phyloP scores from a whole-genome alignment of 1,284 basidiomycete species.

The Puccinia brachypodii region DNA sequence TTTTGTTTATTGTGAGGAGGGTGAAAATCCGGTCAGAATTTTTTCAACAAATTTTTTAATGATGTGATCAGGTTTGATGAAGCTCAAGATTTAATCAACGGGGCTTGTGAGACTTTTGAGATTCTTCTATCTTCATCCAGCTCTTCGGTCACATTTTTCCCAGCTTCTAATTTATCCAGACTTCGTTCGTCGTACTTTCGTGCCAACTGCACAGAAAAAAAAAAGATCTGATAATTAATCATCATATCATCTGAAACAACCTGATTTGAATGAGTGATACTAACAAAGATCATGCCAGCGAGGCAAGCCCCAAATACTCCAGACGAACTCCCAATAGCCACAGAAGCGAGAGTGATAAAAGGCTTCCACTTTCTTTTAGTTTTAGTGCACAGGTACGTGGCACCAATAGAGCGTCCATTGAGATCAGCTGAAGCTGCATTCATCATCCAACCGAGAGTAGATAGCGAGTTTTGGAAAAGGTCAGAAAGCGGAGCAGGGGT shows the following conservation, averaged over 20 bases:
- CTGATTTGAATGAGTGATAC: not conserved
- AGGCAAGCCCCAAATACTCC: conserved; percentile 17
- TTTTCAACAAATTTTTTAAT: too few species aligned
- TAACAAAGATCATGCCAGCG: conserved; percentile 20
- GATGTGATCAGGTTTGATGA: too few species aligned
- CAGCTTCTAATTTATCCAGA: not conserved
- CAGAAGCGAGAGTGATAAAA: conserved; percentile 30
- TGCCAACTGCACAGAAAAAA: not conserved
- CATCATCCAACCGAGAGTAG: conserved; percentile 28
- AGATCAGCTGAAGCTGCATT: conserved; percentile 23
- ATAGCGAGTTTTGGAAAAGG: conserved; percentile 7
- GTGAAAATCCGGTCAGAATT: too few species aligned
- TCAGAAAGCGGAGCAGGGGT: not conserved
- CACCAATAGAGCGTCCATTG: conserved; percentile 15
- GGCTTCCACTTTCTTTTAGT: conserved; percentile 29
- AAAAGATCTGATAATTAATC: not conserved
- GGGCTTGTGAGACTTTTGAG: not conserved
- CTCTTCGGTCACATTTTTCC: not conserved
- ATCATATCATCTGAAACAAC: not conserved
- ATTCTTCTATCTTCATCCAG: not conserved
- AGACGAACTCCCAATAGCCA: conserved; percentile 12
- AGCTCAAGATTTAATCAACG: not conserved
- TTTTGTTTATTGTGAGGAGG: too few species aligned
- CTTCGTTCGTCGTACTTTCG: conserved; percentile 8
- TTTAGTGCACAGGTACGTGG: conserved; percentile 29